Conservation (phyloP, 257 asterid genomes). For the Lycium ferocissimum region DNA sequence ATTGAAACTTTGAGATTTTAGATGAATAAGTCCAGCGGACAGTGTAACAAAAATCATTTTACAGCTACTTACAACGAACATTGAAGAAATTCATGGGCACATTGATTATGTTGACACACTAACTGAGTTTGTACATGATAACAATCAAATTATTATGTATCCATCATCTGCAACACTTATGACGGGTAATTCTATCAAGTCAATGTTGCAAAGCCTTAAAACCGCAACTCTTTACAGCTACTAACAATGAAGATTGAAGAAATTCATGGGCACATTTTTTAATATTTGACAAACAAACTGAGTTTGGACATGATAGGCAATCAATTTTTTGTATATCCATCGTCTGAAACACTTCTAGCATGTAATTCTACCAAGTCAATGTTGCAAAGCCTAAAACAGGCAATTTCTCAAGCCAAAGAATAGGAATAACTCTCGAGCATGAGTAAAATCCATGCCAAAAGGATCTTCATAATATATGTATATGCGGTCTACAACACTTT, state of each 20-base stretch:
- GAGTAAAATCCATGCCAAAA: too few species aligned
- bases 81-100: not conserved
- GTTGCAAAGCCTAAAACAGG: not conserved
- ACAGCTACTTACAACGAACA: not conserved
- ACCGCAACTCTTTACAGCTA: not conserved
- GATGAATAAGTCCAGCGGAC: not conserved
- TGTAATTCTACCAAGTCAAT: not conserved
- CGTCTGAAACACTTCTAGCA: not conserved
- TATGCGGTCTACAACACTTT: not conserved
- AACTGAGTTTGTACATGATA: conserved; percentile 3
- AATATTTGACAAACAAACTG: not conserved
- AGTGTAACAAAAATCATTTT: not conserved
- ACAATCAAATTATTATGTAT: not conserved
- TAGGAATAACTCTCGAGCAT: not conserved
- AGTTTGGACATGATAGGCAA: not conserved
- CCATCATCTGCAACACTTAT: not conserved
- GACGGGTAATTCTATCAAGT: not conserved
- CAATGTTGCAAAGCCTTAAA: not conserved
- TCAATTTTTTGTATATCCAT: not conserved
- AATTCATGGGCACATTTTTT: not conserved
- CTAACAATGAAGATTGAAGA: not conserved
- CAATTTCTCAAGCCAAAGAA: not conserved
- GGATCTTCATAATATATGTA: not conserved
- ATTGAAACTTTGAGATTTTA: not conserved
- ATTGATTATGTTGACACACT: not conserved